These are phyloP conservation scores for Astraeus odoratus DNA, from an alignment of 768 basidiomycete species.

Conservation along the genomic window DNA sequence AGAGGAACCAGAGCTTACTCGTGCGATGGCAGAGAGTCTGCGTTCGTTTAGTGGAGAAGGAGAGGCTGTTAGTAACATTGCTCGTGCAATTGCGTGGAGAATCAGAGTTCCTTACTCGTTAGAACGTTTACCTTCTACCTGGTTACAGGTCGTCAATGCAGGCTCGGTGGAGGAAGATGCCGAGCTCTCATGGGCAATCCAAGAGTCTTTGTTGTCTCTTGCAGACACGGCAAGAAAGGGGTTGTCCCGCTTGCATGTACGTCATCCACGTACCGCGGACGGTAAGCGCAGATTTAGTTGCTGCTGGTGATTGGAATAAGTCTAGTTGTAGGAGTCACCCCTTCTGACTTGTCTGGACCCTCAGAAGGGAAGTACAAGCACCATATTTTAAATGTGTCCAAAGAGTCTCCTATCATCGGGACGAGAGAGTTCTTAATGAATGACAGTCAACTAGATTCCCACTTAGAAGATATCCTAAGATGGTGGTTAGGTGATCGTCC, in stretches of 20 bases:
- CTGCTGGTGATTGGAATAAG: not conserved
- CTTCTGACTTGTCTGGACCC: not conserved
- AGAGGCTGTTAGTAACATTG: constrained; percentile 2
- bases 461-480: constrained; percentile 47
- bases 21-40: constrained; percentile 43
- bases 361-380: not conserved
- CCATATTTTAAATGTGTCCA: not conserved
- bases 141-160: constrained; percentile 7
- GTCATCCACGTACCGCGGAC: not conserved
- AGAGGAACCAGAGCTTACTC: constrained; percentile 39
- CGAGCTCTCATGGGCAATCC: constrained; percentile 26
- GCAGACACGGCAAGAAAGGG: constrained; percentile 5
- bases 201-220: constrained; percentile 17
- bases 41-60: constrained; percentile 12
- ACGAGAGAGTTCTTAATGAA: constrained; percentile 53
- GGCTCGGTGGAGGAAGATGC: constrained; percentile 10
- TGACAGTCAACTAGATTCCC: constrained; percentile 40
- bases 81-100: constrained; percentile 5
- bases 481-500: constrained; percentile 75
- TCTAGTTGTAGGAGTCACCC: constrained; percentile 3
- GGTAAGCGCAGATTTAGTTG: constrained; percentile 7
- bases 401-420: constrained; percentile 50
- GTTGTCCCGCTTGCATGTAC: not conserved
- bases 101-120: constrained; percentile 4
- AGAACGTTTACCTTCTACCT: constrained; percentile 2